phyloP scores from a whole-genome alignment of 345 rosid genomes.

The Cardamine resedifolia region DNA sequence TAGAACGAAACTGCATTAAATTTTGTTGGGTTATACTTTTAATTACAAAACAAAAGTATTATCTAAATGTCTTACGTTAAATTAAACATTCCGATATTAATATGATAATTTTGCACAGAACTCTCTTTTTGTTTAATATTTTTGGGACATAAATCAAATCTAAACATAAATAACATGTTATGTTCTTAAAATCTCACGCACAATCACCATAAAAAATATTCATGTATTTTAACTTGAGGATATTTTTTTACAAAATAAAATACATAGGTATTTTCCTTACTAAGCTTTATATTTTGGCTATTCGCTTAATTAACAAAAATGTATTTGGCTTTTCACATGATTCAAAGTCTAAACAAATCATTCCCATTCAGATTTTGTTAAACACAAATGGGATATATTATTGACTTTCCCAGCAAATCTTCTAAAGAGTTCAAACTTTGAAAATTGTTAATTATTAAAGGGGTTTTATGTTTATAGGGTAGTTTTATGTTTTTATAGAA shows the following conservation, averaged over 20 bases:
- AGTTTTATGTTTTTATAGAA: no score
- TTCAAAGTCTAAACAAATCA: conserved; percentile 19
- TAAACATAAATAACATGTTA: no score
- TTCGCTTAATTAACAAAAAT: not conserved
- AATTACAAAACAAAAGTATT: not conserved
- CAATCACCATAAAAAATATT: not conserved
- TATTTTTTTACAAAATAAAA: no score
- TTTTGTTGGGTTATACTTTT: not conserved
- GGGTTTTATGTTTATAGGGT: no score
- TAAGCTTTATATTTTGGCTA: not conserved
- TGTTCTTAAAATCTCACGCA: not conserved
- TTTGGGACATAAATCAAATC: not conserved
- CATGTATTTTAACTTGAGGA: not conserved
- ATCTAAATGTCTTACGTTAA: not conserved
- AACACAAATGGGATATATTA: not conserved
- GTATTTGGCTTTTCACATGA: conserved; percentile 28
- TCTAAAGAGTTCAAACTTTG: conserved; percentile 15
- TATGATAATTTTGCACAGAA: not conserved
- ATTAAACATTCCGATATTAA: not conserved
- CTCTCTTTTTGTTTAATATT: not conserved
- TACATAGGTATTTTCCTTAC: no score
- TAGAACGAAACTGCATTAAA: not conserved
- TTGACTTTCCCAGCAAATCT: conserved; percentile 6
- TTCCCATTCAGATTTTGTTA: not conserved
- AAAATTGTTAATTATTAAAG: not conserved